Conservation (phyloP, 768 basidiomycete genomes). For the Trametes punicea region DNA sequence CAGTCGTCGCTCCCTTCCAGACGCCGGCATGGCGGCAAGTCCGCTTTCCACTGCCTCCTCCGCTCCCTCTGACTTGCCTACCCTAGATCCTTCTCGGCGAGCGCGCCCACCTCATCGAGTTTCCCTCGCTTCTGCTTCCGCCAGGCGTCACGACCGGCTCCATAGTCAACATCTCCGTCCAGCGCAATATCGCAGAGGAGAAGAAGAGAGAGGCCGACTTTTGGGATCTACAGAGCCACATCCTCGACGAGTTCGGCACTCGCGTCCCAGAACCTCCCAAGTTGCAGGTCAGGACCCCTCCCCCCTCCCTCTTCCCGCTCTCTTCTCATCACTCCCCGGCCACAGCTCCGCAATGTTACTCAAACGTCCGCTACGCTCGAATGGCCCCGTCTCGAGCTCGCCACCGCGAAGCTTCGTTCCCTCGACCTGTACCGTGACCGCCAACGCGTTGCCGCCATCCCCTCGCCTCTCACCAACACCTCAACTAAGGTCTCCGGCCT, state of each 20-base stretch:
- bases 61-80: constrained; percentile 19
- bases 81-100: constrained; percentile 86
- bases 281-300: constrained; percentile 52
- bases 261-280: constrained; percentile 66
- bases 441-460: constrained; percentile 83
- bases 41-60: background rate
- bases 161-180: constrained; percentile 95
- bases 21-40: constrained; percentile 90
- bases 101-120: constrained; percentile 95
- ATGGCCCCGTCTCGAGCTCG: constrained; percentile 86
- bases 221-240: constrained; percentile 78
- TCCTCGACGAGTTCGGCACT: constrained; percentile 71
- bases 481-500: constrained; percentile 86
- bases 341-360: constrained; percentile 86
- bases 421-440: constrained; percentile 93
- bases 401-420: constrained; percentile 80
- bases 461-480: constrained; percentile 76
- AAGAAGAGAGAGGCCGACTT: constrained; percentile 78
- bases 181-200: constrained; percentile 84
- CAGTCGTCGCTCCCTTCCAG: constrained; percentile 36
- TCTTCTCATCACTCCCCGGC: background rate
- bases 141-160: constrained; percentile 91
- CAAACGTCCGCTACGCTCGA: constrained; percentile 97
- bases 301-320: background rate
- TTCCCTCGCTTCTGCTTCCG: constrained; percentile 92